Evolutionary conservation across 2,329 filamentous ascomycete genomes (phyloP).

Genomic region (Aciculosporium take): DNA sequence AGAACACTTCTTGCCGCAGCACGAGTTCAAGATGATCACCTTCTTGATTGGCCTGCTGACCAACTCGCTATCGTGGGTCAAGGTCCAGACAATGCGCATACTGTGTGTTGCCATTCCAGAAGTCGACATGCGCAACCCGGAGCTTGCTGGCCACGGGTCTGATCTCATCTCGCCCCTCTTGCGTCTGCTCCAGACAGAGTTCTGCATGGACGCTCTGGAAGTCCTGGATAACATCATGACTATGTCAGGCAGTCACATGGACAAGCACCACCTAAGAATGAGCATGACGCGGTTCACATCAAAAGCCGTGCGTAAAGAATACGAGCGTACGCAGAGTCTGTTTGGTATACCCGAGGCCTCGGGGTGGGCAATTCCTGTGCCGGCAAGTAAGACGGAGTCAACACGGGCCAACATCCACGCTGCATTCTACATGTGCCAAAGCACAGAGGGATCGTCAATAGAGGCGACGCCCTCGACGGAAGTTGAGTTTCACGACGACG

Average conservation of each 20-base stretch:
- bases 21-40: slow-evolving; percentile 73
- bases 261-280: slow-evolving; percentile 91
- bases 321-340: slow-evolving; percentile 81
- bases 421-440: slow-evolving; percentile 87
- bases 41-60: slow-evolving; percentile 86
- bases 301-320: slow-evolving; percentile 78
- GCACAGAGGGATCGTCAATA: slow-evolving; percentile 40
- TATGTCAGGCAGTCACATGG: slow-evolving; percentile 82
- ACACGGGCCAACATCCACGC: slow-evolving; percentile 90
- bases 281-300: slow-evolving; percentile 89
- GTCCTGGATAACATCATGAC: slow-evolving; percentile 93
- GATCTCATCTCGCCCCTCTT: slow-evolving; percentile 90
- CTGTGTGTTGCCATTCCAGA: slow-evolving; percentile 74
- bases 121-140: slow-evolving; percentile 82
- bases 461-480: slow-evolving; percentile 63
- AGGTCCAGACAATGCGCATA: slow-evolving; percentile 83
- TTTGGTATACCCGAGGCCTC: slow-evolving; percentile 94
- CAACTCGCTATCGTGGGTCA: slow-evolving; percentile 80
- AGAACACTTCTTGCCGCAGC: slow-evolving; percentile 63
- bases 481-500: slow-evolving; percentile 84
- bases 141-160: slow-evolving; percentile 80
- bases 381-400: slow-evolving; percentile 72
- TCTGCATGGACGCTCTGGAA: slow-evolving; percentile 80
- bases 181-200: slow-evolving; percentile 79
- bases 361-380: slow-evolving; percentile 91